These are phyloP conservation scores for Clonostachys sp. DNA, from an alignment of 2,329 filamentous ascomycete species.

Conservation along the genomic window DNA sequence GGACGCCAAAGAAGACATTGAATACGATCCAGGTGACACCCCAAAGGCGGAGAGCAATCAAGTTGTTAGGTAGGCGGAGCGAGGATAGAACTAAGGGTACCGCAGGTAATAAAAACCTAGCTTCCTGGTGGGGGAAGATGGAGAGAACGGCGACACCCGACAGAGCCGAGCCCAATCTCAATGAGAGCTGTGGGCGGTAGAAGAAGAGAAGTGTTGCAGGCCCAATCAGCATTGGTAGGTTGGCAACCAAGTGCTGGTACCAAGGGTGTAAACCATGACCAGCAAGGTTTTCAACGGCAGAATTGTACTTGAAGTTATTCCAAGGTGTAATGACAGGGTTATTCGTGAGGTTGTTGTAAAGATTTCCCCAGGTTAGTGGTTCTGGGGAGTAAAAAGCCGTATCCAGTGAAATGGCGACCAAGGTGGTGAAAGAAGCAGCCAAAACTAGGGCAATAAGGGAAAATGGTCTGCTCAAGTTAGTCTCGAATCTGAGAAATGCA, in stretches of 20 bases:
- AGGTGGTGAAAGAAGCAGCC: slow-evolving; percentile 62
- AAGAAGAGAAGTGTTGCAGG: slow-evolving; percentile 62
- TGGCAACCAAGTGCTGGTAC: slow-evolving; percentile 71
- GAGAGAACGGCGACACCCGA: slow-evolving; percentile 69
- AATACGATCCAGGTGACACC: slow-evolving; percentile 62
- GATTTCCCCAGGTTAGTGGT: slow-evolving; percentile 58
- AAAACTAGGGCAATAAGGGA: slow-evolving; percentile 59
- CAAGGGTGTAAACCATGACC: slow-evolving; percentile 73
- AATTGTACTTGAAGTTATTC: slow-evolving; percentile 76
- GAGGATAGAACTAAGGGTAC: slow-evolving; percentile 75
- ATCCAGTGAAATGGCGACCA: slow-evolving; percentile 74
- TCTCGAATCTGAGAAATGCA: not conserved
- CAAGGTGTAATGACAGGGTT: slow-evolving; percentile 70
- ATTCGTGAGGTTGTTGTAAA: slow-evolving; percentile 37
- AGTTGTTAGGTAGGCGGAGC: slow-evolving; percentile 57
- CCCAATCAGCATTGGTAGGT: slow-evolving; percentile 66
- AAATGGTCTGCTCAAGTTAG: slow-evolving; percentile 38
- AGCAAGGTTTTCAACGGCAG: slow-evolving; percentile 64
- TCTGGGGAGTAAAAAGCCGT: slow-evolving; percentile 74
- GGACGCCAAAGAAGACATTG: slow-evolving; percentile 60
- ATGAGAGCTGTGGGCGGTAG: slow-evolving; percentile 48
- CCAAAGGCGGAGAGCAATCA: slow-evolving; percentile 47
- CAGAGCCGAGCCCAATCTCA: slow-evolving; percentile 68
- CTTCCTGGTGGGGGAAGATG: slow-evolving; percentile 74
- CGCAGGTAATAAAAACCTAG: slow-evolving; percentile 71